phyloP scores from a whole-genome alignment of 352 stramenopile genomes.

The Phytophthora kernoviae region DNA sequence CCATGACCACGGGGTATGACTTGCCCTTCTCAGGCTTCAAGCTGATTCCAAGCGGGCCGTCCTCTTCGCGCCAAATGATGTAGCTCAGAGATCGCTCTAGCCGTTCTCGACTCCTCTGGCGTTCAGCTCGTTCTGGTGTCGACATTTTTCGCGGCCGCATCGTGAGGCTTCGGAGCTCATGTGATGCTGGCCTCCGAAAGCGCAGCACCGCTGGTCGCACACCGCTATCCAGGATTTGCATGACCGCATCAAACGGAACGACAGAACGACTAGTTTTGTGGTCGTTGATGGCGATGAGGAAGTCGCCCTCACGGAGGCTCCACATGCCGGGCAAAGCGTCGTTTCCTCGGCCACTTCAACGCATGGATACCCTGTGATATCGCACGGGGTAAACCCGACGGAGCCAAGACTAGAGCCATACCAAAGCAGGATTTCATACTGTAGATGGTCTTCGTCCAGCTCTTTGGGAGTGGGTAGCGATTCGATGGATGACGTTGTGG shows the following conservation, averaged over 20 bases:
- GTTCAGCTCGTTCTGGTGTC: conserved; percentile 12
- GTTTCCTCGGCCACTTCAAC: conserved; percentile 61
- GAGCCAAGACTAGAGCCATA: conserved; percentile 57
- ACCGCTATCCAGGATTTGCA: conserved; percentile 64
- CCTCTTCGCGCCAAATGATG: conserved; percentile 72
- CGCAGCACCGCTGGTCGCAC: conserved; percentile 66
- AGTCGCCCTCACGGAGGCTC: conserved; percentile 63
- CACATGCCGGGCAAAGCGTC: conserved; percentile 70
- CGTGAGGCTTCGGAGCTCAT: conserved; percentile 47
- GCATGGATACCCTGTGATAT: conserved; percentile 56
- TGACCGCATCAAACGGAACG: conserved; percentile 51
- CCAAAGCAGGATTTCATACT: conserved; percentile 71
- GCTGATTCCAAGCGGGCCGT: conserved; percentile 58
- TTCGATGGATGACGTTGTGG: conserved; percentile 30
- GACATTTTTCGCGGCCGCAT: conserved; percentile 19
- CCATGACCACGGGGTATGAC: conserved; percentile 60
- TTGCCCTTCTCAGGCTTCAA: conserved; percentile 56
- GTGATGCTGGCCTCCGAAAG: conserved; percentile 52
- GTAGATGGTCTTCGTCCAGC: conserved; percentile 43
- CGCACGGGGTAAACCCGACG: conserved; percentile 48
- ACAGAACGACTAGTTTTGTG: conserved; percentile 39
- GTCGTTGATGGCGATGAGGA: conserved; percentile 67
- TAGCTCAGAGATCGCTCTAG: conserved; percentile 68
- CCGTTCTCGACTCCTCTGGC: conserved; percentile 51
- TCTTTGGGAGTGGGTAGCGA: conserved; percentile 33